Conservation (phyloP, 805 yeast species). For the Schizosaccharomyces cryophilus region DNA sequence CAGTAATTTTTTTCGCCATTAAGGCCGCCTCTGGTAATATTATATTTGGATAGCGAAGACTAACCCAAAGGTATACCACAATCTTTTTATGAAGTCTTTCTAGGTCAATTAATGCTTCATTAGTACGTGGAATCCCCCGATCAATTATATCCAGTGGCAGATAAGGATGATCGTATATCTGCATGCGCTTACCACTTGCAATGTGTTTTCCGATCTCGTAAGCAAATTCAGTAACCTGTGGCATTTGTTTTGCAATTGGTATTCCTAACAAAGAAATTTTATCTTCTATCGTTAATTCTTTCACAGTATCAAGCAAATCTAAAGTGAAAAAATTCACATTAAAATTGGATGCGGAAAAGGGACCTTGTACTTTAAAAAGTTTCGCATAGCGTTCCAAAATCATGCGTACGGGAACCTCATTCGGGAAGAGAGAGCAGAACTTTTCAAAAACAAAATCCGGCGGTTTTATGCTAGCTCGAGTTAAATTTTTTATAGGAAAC, state of each 20-base stretch:
- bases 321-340: slow-evolving; percentile 20
- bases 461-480: slow-evolving; percentile 58
- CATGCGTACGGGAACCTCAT: slow-evolving; percentile 21
- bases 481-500: slow-evolving; percentile 26
- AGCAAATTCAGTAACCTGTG: neutral
- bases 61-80: neutral
- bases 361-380: slow-evolving; percentile 14
- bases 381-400: slow-evolving; percentile 26
- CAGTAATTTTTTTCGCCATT: neutral
- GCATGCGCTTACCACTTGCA: neutral
- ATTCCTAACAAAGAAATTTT: slow-evolving; percentile 34
- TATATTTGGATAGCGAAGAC: neutral
- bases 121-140: neutral
- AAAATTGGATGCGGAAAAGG: slow-evolving; percentile 18
- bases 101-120: neutral
- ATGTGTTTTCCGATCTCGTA: neutral
- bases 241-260: slow-evolving; percentile 23
- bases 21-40: neutral
- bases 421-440: slow-evolving; percentile 36
- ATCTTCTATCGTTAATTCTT: slow-evolving; percentile 28
- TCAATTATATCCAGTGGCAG: neutral
- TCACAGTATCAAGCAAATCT: slow-evolving; percentile 20
- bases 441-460: slow-evolving; percentile 43
- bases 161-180: neutral
- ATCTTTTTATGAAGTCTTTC: neutral